A percentile compares a stretch with the other conserved stretches of the same genome.
Conservation (phyloP, 495 filamentous ascomycete species). For the Podospora anserina region DNA sequence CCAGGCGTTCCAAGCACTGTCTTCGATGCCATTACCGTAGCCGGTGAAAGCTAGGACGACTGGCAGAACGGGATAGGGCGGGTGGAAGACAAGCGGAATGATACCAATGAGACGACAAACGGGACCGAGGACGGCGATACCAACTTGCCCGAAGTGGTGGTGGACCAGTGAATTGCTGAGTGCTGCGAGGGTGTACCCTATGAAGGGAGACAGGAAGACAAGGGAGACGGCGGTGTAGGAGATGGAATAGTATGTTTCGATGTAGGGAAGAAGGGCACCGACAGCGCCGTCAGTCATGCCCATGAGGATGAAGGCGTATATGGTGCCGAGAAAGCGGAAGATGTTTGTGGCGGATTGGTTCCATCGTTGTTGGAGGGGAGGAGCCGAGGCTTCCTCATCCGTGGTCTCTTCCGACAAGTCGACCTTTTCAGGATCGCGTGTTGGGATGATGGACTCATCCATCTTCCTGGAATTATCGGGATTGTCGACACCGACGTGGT, state of each 20-base stretch:
- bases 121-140: constrained; percentile 66
- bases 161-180: constrained; percentile 63
- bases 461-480: not conserved
- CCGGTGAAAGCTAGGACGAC: constrained; percentile 68
- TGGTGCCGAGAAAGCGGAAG: constrained; percentile 61
- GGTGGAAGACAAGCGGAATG: constrained; percentile 63
- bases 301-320: constrained; percentile 73
- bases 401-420: constrained; percentile 10
- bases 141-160: constrained; percentile 63
- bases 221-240: constrained; percentile 74
- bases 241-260: constrained; percentile 66
- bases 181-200: constrained; percentile 77
- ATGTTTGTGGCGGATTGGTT: constrained; percentile 66
- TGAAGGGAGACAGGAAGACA: constrained; percentile 76
- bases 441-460: not conserved
- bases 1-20: constrained; percentile 79
- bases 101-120: constrained; percentile 64
- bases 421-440: constrained; percentile 14
- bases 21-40: constrained; percentile 66
- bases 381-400: constrained; percentile 13
- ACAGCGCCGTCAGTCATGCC: constrained; percentile 80
- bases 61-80: constrained; percentile 73
- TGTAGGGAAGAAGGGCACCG: constrained; percentile 42
- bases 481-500: not conserved
- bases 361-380: constrained; percentile 48